Evolutionary conservation across 2,329 filamentous ascomycete genomes (phyloP).

Genomic region (Neofusicoccum parvum): DNA sequence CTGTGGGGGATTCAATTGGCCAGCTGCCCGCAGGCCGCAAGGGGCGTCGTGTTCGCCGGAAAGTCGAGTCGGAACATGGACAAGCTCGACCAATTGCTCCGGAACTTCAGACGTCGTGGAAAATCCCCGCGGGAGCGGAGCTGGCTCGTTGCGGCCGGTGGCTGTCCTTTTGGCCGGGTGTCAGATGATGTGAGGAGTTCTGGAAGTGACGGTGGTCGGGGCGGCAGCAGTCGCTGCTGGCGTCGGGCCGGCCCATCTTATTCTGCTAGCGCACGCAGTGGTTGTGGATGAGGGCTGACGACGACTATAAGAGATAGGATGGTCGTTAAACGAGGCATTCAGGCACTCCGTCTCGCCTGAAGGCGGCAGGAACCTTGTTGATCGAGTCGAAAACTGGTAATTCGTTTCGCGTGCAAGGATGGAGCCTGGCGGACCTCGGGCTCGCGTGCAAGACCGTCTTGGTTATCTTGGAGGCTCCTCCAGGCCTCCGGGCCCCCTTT

Average conservation of each 20-base stretch:
- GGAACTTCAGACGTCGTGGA: conserved; percentile 10
- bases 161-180: not conserved
- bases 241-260: not conserved
- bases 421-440: not conserved
- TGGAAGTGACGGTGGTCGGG: not conserved
- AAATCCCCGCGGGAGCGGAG: conserved; percentile 3
- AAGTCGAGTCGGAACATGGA: not conserved
- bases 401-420: not conserved
- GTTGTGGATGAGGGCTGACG: not conserved
- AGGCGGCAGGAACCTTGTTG: not conserved
- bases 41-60: not conserved
- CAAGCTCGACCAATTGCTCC: not conserved
- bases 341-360: not conserved
- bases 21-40: not conserved
- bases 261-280: not conserved
- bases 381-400: not conserved
- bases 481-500: not conserved
- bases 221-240: not conserved
- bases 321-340: not conserved
- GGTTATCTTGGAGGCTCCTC: not conserved
- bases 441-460: not conserved
- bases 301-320: not conserved
- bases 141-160: not conserved
- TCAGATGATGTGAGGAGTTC: not conserved
- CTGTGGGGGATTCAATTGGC: not conserved